Conservation (phyloP, 75 land plant genomes). For the Pinus taeda region DNA sequence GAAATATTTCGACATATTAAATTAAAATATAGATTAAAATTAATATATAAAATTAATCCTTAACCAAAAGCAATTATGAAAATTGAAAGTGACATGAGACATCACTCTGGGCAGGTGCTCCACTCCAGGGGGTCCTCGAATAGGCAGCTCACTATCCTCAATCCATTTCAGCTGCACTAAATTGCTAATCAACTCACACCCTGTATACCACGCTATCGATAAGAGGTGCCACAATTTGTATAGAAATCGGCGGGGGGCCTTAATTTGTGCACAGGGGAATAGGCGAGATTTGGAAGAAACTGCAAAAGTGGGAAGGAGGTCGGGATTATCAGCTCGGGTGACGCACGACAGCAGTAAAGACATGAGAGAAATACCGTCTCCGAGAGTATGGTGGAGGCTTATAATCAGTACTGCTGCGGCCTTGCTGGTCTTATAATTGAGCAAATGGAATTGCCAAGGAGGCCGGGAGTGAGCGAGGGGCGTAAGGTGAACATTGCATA, state of each 20-base stretch:
- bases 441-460: conserved; percentile 7
- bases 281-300: not conserved
- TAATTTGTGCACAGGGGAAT: not conserved
- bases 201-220: not conserved
- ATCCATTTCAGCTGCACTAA: not conserved
- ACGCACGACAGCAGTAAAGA: not conserved
- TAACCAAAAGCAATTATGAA: too few relatives aligned
- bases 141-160: not conserved
- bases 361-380: conserved; percentile 4
- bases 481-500: not conserved
- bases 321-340: not conserved
- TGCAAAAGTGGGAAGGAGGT: conserved; percentile 10
- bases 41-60: too few relatives aligned
- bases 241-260: not conserved
- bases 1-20: too few relatives aligned
- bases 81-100: not conserved
- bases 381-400: not conserved
- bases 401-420: not conserved
- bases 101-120: conserved; percentile 1
- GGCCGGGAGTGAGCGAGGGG: not conserved
- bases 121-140: not conserved
- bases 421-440: conserved; percentile 2
- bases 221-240: not conserved
- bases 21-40: too few relatives aligned
- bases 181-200: not conserved